Percentiles rank a stretch among this genome's conserved stretches.
Conservation (phyloP, 2,329 filamentous ascomycete genomes). For the Penicillium vulpinum region DNA sequence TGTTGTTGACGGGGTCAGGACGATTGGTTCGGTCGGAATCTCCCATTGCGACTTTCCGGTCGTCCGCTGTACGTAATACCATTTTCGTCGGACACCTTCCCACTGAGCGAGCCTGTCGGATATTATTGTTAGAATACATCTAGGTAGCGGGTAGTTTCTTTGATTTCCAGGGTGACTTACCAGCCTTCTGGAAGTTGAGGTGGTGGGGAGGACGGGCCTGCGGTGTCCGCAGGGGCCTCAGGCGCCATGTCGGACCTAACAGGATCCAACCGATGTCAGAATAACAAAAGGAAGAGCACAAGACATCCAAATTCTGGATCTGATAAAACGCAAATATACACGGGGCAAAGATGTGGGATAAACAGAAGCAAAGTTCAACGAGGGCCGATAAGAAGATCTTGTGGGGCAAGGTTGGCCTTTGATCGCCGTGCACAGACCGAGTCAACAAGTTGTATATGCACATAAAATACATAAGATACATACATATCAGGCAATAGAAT, state of each 20-base stretch:
- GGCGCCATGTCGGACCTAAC: conserved; percentile 24
- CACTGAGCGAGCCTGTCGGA: conserved; percentile 41
- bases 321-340: not conserved
- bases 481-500: not conserved
- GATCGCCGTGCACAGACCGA: conserved; percentile 18
- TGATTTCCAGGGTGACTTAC: conserved; percentile 24
- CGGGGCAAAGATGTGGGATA: not conserved
- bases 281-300: not conserved
- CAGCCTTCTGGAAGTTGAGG: conserved; percentile 42
- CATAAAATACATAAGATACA: too few species aligned
- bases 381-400: conserved; percentile 18
- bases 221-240: conserved; percentile 38
- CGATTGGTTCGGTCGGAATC: conserved; percentile 41
- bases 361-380: conserved; percentile 2
- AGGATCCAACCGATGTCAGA: not conserved
- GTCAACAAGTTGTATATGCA: not conserved
- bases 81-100: conserved; percentile 40
- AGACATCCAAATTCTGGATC: not conserved
- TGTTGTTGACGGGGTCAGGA: conserved; percentile 38
- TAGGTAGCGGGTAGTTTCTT: not conserved
- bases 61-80: conserved; percentile 43
- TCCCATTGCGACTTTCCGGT: conserved; percentile 44
- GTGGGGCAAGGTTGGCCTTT: conserved; percentile 25
- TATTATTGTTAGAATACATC: not conserved
- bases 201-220: conserved; percentile 41